These are phyloP conservation scores for Trypanosoma boissoni DNA, from an alignment of 208 protist species.

Conservation along the genomic window DNA sequence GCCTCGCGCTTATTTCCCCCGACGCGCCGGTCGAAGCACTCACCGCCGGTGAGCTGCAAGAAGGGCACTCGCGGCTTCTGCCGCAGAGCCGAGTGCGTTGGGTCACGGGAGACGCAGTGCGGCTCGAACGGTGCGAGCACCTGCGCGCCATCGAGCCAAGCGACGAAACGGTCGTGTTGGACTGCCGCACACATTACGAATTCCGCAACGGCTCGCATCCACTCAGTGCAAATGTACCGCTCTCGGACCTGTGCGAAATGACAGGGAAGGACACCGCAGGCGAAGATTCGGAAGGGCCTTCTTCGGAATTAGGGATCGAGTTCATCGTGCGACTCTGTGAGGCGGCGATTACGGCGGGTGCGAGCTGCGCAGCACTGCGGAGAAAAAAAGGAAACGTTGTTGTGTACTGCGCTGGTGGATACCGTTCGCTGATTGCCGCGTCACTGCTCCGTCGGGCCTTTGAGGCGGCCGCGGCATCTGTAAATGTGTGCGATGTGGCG, in stretches of 20 bases:
- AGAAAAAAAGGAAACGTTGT: conserved; percentile 36
- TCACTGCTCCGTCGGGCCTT: conserved; percentile 66
- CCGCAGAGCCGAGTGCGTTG: too few species aligned
- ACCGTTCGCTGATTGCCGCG: conserved; percentile 73
- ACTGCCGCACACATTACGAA: conserved; percentile 78
- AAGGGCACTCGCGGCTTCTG: not conserved
- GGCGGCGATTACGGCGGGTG: conserved; percentile 24
- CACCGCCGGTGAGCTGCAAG: conserved; percentile 36
- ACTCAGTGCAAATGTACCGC: conserved; percentile 54
- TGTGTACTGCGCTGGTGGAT: conserved; percentile 75
- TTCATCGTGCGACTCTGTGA: conserved; percentile 39
- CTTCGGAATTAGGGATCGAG: not conserved
- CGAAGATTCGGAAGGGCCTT: not conserved
- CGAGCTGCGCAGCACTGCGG: conserved; percentile 21
- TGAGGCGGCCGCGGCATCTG: conserved; percentile 29
- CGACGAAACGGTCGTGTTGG: conserved; percentile 42
- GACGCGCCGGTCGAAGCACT: conserved; percentile 27
- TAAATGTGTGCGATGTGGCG: conserved; percentile 47
- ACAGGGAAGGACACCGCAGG: conserved; percentile 34
- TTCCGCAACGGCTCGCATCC: conserved; percentile 81
- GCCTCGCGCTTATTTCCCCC: conserved; percentile 38
- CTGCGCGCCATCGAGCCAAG: conserved; percentile 27
- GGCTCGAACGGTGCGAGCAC: conserved; percentile 22
- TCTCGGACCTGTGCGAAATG: conserved; percentile 56
- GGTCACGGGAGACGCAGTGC: not conserved